Evolutionary conservation across 2,329 filamentous ascomycete genomes (phyloP), one percentile per base, ranked within the genome.

Genomic region (Alternaria hordeiaustralica): DNA sequence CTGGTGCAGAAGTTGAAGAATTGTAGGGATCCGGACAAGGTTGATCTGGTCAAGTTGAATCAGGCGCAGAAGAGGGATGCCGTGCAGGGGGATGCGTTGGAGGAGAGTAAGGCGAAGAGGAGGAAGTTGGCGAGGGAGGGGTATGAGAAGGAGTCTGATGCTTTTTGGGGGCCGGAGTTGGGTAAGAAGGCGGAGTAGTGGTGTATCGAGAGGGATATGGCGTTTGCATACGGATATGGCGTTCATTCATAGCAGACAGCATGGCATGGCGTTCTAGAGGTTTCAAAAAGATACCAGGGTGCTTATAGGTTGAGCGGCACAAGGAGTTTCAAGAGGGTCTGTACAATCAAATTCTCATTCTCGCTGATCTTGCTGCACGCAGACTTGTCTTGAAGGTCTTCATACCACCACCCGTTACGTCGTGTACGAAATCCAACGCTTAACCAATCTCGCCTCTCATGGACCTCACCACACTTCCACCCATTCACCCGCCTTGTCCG

Each of bases 21-120:
- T 70, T 94, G 92, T 70, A 85, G 89, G 61, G 92, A 95, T 72
- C 91, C 92, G 0, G 90, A 92, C 70, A 88, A 92, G 60, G 88
- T 87, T 46, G 90, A 94, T 77, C 79, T 94, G 4, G 89, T 93
- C 18, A 89, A 88, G 51, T 81, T 92, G 55, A 89, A 92, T 71
- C 86, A 86, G 66, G 87, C 88, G 20, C 86, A 90, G 71, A 88
- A 84, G 72, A 70, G 81, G 51, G 81, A 82, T 53, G 79, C 73
- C 1, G 76, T 79, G 9, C 65, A 70, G 44, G 78, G 78, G 0
- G 79, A 44, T 2, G 69, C 72, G 26, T 60, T 84, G 28, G 81
- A 81, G 58, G 81, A 82, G 66, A 75, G 68, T 21, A 80, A 81
- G 60, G 81, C 79, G 25, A 83, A 83, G 78, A 79, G 78, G 74